phyloP scores from a whole-genome alignment of 441 rosid genomes.

The Lepidium campestre region DNA sequence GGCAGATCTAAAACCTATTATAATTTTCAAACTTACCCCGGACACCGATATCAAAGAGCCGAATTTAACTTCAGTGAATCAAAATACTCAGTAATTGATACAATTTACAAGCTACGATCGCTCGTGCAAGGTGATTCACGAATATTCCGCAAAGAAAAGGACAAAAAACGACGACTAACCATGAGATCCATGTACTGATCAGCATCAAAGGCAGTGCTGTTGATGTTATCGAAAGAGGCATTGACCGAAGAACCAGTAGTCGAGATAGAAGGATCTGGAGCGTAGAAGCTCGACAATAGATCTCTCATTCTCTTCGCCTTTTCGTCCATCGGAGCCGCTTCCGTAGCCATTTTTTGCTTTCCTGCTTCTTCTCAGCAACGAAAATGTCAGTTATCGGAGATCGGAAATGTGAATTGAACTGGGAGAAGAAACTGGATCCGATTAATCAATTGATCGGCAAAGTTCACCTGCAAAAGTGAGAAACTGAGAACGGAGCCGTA shows the following conservation, averaged over 20 bases:
- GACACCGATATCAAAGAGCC: not conserved
- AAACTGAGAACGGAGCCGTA: not conserved
- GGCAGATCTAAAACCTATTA: not conserved
- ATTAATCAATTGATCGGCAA: not conserved
- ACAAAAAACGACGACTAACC: constrained; percentile 33
- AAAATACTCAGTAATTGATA: not conserved
- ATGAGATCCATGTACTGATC: constrained; percentile 93
- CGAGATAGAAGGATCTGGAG: constrained; percentile 76
- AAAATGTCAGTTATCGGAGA: not conserved
- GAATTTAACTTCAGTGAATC: not conserved
- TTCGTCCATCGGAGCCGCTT: constrained; percentile 74
- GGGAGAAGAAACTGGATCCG: not conserved
- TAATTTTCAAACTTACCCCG: not conserved
- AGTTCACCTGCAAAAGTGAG: not conserved
- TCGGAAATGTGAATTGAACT: not conserved
- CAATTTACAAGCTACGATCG: not conserved
- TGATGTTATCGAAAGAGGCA: constrained; percentile 66
- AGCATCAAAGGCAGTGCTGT: constrained; percentile 73
- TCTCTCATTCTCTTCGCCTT: constrained; percentile 99
- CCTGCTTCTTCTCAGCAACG: not conserved
- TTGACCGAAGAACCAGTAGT: constrained; percentile 37
- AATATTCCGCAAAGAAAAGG: not conserved
- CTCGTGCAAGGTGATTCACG: not conserved
- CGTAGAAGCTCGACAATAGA: constrained; percentile 92
- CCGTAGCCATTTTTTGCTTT: constrained; percentile 48